These are phyloP conservation scores for Esteya vermicola DNA, from an alignment of 2,329 filamentous ascomycete genomes.

Conservation along the genomic window DNA sequence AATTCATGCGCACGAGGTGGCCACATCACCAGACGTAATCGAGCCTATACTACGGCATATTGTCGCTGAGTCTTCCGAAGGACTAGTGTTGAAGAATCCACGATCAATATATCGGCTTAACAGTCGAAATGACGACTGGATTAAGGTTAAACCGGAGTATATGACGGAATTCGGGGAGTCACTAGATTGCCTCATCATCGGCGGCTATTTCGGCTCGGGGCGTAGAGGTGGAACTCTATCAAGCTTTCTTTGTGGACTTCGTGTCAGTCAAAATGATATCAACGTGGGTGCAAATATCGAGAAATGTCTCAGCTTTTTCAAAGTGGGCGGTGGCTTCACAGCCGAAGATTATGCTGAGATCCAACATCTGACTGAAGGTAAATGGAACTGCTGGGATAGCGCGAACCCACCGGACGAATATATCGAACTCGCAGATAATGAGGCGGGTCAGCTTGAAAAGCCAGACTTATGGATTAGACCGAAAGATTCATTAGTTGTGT, in stretches of 20 bases:
- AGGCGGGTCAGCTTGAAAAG: slow-evolving; percentile 53
- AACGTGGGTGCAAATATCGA: slow-evolving; percentile 45
- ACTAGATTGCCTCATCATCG: slow-evolving; percentile 78
- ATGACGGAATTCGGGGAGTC: slow-evolving; percentile 94
- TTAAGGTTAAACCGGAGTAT: slow-evolving; percentile 98
- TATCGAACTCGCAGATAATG: slow-evolving; percentile 69
- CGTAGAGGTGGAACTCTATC: slow-evolving; percentile 69
- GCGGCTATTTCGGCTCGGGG: slow-evolving; percentile 85
- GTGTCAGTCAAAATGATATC: slow-evolving; percentile 56
- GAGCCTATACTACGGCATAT: slow-evolving; percentile 69
- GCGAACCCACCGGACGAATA: slow-evolving; percentile 62
- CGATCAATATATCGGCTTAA: slow-evolving; percentile 75
- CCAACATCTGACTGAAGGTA: slow-evolving; percentile 71
- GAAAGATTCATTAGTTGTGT: slow-evolving; percentile 71
- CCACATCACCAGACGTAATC: slow-evolving; percentile 55
- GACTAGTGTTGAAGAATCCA: slow-evolving; percentile 87
- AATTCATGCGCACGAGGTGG: slow-evolving; percentile 58
- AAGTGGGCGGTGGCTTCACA: slow-evolving; percentile 87
- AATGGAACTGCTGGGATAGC: slow-evolving; percentile 77
- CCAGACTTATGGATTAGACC: slow-evolving; percentile 93
- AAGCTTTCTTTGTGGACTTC: slow-evolving; percentile 80
- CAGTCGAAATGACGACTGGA: slow-evolving; percentile 87
- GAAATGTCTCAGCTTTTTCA: slow-evolving; percentile 90
- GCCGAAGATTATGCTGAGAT: slow-evolving; percentile 76
- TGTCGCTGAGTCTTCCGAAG: slow-evolving; percentile 76